A percentile compares a stretch with the other conserved stretches of the same genome.
phyloP scores from a whole-genome alignment of 2,329 filamentous ascomycete genomes.

The Penicillium sp. region DNA sequence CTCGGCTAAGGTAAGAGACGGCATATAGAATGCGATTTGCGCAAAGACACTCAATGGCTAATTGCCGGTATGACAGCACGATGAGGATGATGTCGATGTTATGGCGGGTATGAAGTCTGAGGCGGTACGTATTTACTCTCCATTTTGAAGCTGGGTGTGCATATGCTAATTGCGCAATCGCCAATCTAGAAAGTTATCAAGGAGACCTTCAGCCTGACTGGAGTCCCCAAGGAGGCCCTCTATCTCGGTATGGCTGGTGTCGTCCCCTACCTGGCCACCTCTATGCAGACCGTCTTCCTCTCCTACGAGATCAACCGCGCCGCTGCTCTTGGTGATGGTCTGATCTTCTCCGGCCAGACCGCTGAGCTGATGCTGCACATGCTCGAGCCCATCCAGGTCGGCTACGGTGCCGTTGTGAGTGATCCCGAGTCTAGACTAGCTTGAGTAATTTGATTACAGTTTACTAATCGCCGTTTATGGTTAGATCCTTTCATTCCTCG shows the following conservation, averaged over 20 bases:
- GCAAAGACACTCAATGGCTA: constrained; percentile 47
- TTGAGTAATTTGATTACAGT: background rate
- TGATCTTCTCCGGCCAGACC: constrained; percentile 66
- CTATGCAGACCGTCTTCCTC: constrained; percentile 75
- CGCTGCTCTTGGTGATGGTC: constrained; percentile 57
- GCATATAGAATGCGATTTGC: background rate
- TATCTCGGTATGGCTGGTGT: constrained; percentile 73
- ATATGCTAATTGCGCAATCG: constrained; percentile 2
- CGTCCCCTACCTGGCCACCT: constrained; percentile 81
- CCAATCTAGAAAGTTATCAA: constrained; percentile 58
- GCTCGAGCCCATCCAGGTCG: constrained; percentile 83
- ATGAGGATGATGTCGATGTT: constrained; percentile 43
- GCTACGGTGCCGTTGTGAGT: constrained; percentile 80
- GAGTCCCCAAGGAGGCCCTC: constrained; percentile 66
- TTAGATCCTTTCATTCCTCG: constrained; percentile 87
- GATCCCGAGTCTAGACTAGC: background rate
- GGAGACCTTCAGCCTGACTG: constrained; percentile 64
- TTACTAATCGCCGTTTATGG: constrained; percentile 11
- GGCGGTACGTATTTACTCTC: constrained; percentile 52
- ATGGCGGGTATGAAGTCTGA: constrained; percentile 54
- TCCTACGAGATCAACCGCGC: constrained; percentile 77
- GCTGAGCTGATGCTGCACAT: constrained; percentile 70
- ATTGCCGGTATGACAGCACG: constrained; percentile 31
- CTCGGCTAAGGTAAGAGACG: constrained; percentile 48
- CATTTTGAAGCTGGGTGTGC: background rate